Evolutionary conservation across 148 eudicot genomes (phyloP).

Genomic region (Chenopodium album): DNA sequence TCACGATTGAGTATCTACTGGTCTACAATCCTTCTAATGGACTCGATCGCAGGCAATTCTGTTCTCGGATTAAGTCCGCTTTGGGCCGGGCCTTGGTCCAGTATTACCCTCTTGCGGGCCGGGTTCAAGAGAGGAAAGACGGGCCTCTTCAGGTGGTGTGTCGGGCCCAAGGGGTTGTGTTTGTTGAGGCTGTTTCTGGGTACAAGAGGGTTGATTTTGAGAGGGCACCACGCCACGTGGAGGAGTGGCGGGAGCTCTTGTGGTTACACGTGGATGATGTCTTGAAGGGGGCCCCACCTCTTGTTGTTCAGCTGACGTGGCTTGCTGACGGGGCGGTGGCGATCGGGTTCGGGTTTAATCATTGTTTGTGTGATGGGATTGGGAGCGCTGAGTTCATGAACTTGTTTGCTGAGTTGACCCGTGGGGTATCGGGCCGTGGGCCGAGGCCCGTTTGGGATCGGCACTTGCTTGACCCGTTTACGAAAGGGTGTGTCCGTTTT

Average conservation of each 20-base stretch:
- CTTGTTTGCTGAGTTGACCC: conserved; percentile 51
- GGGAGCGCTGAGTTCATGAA: conserved; percentile 61
- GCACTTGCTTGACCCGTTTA: conserved; percentile 37
- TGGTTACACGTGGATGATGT: conserved; percentile 51
- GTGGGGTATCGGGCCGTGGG: conserved; percentile 23
- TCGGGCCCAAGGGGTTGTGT: conserved; percentile 58
- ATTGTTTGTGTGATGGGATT: conserved; percentile 67
- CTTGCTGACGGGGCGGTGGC: conserved; percentile 58
- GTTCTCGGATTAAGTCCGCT: conserved; percentile 43
- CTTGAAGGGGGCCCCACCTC: conserved; percentile 51
- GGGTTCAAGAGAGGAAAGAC: conserved; percentile 38
- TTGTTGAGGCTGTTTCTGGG: conserved; percentile 57
- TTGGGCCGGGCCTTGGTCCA: conserved; percentile 57
- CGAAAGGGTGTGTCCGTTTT: background rate
- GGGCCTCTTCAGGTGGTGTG: conserved; percentile 57
- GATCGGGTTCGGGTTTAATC: conserved; percentile 58
- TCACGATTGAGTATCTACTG: conserved; percentile 68
- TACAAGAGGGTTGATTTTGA: conserved; percentile 42
- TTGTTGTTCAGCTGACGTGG: conserved; percentile 84
- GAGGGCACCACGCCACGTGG: conserved; percentile 46
- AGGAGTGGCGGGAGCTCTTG: conserved; percentile 56
- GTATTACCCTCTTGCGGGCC: conserved; percentile 69
- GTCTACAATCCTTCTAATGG: conserved; percentile 33
- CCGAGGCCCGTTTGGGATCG: conserved; percentile 56
- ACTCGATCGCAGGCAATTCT: conserved; percentile 21